Evolutionary conservation across 2,329 filamentous ascomycete genomes (phyloP).

Genomic region (Cadophora sp.): DNA sequence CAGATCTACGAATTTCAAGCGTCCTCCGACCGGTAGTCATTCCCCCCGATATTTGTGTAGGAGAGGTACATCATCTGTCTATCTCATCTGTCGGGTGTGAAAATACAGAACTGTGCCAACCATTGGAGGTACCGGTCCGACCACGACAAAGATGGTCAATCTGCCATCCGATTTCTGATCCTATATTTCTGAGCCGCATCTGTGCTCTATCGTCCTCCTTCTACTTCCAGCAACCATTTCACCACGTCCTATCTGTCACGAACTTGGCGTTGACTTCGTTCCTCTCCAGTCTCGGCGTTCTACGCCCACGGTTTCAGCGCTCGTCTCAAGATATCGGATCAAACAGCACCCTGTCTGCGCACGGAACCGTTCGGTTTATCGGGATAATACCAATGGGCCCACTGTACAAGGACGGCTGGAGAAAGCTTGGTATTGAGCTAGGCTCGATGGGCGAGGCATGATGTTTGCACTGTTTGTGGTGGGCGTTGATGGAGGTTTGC

Average conservation of each 20-base stretch:
- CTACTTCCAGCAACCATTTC: background rate
- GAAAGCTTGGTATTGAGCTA: conserved; percentile 13
- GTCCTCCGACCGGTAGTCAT: background rate
- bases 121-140: background rate
- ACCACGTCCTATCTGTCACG: background rate
- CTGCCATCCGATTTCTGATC: conserved; percentile 1
- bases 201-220: background rate
- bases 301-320: background rate
- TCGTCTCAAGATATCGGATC: conserved; percentile 15
- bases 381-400: background rate
- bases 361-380: conserved; percentile 14
- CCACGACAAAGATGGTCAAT: background rate
- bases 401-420: background rate
- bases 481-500: background rate
- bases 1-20: background rate
- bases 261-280: background rate
- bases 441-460: background rate
- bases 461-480: background rate
- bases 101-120: background rate
- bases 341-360: conserved; percentile 11
- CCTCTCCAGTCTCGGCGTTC: conserved; percentile 9
- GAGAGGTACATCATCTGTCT: background rate
- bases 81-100: background rate
- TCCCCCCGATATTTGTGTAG: background rate
- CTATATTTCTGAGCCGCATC: background rate